A percentile compares a stretch with the other conserved stretches of the same genome.
phyloP scores from a whole-genome alignment of 2,329 filamentous ascomycete species.

The Stemphylium vesicarium region DNA sequence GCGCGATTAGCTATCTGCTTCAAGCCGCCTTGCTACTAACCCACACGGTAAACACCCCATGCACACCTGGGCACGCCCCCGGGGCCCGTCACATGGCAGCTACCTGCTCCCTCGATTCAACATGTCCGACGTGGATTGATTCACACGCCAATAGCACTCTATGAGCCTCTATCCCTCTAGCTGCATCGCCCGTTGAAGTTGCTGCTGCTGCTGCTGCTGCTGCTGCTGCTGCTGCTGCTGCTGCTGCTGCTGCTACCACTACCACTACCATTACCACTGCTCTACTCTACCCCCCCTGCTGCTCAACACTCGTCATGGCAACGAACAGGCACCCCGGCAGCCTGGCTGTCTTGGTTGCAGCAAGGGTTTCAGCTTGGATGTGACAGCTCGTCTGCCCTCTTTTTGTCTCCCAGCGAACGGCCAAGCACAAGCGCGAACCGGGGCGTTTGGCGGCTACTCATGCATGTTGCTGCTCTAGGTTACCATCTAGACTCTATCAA shows the following conservation, averaged over 20 bases:
- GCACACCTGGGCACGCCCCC: not conserved
- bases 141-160: not conserved
- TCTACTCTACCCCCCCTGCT: too few species aligned
- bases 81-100: conserved; percentile 17
- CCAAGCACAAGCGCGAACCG: not conserved
- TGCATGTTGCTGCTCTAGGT: not conserved
- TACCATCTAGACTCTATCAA: too few species aligned
- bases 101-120: not conserved
- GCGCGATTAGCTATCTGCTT: conserved; percentile 17
- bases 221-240: too few species aligned
- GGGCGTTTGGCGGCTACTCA: not conserved
- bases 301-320: too few species aligned
- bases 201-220: too few species aligned
- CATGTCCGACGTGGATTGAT: not conserved
- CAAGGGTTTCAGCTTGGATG: conserved; percentile 15
- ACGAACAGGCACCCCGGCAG: not conserved
- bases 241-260: too few species aligned
- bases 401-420: conserved; percentile 1
- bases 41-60: conserved; percentile 9
- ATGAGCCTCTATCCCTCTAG: not conserved
- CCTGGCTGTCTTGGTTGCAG: not conserved
- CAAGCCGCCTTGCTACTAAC: conserved; percentile 12
- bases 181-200: not conserved
- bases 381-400: conserved; percentile 13
- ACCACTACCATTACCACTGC: too few species aligned